Evolutionary conservation across 768 basidiomycete species (phyloP), one percentile per base, ranked within the genome.

Genomic region (Hygrophorus russula): DNA sequence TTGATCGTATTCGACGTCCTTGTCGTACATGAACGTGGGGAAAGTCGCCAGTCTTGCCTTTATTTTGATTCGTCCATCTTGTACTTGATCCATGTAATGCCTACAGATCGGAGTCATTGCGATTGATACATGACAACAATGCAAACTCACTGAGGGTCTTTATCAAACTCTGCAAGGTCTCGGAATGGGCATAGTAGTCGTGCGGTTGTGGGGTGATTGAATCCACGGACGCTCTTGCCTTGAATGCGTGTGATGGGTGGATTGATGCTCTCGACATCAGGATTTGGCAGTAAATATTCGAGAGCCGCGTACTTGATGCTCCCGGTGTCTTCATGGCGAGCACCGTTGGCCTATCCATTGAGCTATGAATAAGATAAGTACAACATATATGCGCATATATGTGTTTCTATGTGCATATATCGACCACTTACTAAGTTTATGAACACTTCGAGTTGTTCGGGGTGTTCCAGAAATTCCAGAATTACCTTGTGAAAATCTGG

Each of bases 21-120:
- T 17, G 18, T 47, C 46, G 36, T 47, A 47, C 24, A 47, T 24
- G 20, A 47, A 47, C 19, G 46, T 30, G 7, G 41, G 46, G n/a
- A n/a, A n/a, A n/a, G n/a, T n/a, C n/a, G n/a, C 18, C 33, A 42
- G 18, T 47, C 17, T 36, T 12, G 31, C 39, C 28, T 29, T 35
- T 18, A 36, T 24, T 35, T 47, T 47, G 17, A 39, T 34, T 29
- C 11, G 31, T 9, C 44, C 44, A 24, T 36, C 39, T 24, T 29
- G 39, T 17, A 45, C 19, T 6, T 24, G 20, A 18, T 45, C 44
- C 36, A 45, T 39, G 24, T 30, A 45, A 14, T 37, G 15, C 18
- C 38, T 45, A 32, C n/a, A n/a, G n/a, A n/a, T n/a, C 32, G 39
- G 37, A 36, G 35, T 28, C 10, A 13, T 35, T 31, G 13, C 13